Evolutionary conservation across 805 yeast genomes (phyloP), one percentile per base, ranked within the genome.

Genomic region (Clavispora asparagi): DNA sequence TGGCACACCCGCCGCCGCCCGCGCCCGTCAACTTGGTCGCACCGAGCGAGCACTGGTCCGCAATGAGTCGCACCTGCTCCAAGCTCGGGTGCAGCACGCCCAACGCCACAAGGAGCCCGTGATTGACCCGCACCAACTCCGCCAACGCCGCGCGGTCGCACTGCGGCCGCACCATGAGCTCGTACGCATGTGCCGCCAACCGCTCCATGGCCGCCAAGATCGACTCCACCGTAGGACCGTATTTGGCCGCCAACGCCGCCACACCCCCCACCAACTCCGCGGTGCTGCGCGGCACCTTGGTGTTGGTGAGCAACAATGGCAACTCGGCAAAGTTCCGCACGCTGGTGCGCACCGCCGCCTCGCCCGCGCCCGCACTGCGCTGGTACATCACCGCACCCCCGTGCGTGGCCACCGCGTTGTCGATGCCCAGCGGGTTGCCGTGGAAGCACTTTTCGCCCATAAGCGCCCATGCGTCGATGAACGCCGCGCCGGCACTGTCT

Each of bases 1-100:
- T 85, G 10, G 98, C 96, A 71, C 99, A 94, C 2, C 99, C 99
- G 42, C 99, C 99, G 17, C 99, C 99, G 31, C 99, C 99, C 0
- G 99, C 99, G 37, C 99, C 99, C 0, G 99, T 94, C 45, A 94
- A 76, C 63, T 94, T 94, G 0, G 99, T 92, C 47, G 85, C 82
- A 7, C 99, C 99, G 14, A 94, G 64, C 4, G 70, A 61, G 46
- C 79, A 57, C 42, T 73, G 75, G 58, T 86, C 91, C 23, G 88
- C 77, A n/a, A 80, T 68, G 17, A 78, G 66, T 57, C 82, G 84
- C 27, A 92, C 80, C 42, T 74, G 71, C 61, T 94, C 99, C 48
- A 94, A 71, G n/a, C 85, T 75, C 8, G 97, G 96, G 63, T 94
- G 99, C 23, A 95, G 84, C 9, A 94, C 99, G 3, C 97, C 96